Conservation (phyloP, 2,329 filamentous ascomycete species). For the Rhynchosporium graminicola region DNA sequence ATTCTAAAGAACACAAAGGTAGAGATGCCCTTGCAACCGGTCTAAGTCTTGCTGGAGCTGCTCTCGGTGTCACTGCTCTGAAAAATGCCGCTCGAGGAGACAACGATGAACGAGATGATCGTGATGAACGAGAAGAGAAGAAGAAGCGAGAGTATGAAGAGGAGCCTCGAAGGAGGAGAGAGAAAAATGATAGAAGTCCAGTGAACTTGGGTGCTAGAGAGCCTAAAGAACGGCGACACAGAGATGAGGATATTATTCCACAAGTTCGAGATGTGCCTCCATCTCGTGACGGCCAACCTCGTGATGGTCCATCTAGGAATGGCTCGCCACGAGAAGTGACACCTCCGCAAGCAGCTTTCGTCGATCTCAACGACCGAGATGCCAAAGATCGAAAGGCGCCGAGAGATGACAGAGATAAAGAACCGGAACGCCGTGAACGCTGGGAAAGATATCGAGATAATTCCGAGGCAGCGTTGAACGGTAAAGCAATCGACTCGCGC, state of each 20-base stretch:
- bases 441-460: conserved; percentile 24
- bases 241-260: conserved; percentile 30
- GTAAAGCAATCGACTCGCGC: conserved; percentile 26
- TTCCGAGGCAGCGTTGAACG: conserved; percentile 25
- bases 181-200: conserved; percentile 33
- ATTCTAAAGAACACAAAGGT: conserved; percentile 33
- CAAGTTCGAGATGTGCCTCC: conserved; percentile 24
- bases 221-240: conserved; percentile 29
- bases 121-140: conserved; percentile 33
- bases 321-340: conserved; percentile 15
- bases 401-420: conserved; percentile 32
- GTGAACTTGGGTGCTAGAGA: conserved; percentile 32
- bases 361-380: conserved; percentile 41
- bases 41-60: conserved; percentile 39
- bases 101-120: conserved; percentile 34
- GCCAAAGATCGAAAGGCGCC: conserved; percentile 51
- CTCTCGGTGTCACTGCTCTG: conserved; percentile 38
- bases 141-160: conserved; percentile 36
- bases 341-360: conserved; percentile 22
- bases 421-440: conserved; percentile 21
- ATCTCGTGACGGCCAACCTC: conserved; percentile 20
- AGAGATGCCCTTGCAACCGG: conserved; percentile 38
- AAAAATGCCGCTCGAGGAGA: conserved; percentile 34
- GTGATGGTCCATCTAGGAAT: conserved; percentile 19
- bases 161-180: conserved; percentile 34